Base-by-base conservation (phyloP, 257 asterid genomes). In the Solanum verrucosum region DNA sequence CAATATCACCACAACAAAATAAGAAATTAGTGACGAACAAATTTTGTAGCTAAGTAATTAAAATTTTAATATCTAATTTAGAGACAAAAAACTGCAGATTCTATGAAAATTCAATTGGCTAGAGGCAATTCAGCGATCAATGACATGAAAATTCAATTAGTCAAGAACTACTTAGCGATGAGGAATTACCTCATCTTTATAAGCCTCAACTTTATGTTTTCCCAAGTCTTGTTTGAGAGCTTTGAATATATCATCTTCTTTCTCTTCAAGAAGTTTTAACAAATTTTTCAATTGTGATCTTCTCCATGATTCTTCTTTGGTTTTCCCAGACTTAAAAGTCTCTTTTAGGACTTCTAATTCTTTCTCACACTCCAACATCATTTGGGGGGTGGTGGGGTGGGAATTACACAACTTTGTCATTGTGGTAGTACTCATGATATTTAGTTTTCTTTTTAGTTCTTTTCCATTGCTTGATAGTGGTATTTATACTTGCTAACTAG, bases 141-240 rank as follows among this genome's bases (percentile, higher is more conserved):
- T 14, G 5, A 60, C 9, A 9, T 23, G 29, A 23, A 60, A 60
- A 60, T 23, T 60, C 14, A 60, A 4, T 9, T 2, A 23, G 1
- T 23, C 25, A 60, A 9, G 6, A 60, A 14, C 29, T 60, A 9
- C 1, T 60, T 60, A 21, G 21, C 0, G 1, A 52, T 49, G 59
- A 49, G 0, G 23, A 52, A 52, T 52, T 83, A 95, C 99, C 96
- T 96, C 99, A 83, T 95, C 99, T 87, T 96, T 92, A 31, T 83
- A 96, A 8, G 98, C 91, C 87, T 96, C 99, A 15, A 84, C 88
- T 1, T 87, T 89, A 90, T 95, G 99, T 87, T 96, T 96, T 3
- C 98, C 98, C 87, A 96, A 73, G 84, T 96, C 99, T 49, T 92
- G 92, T 34, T 85, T 40, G n/a, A 96, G 96, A 21, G 99, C 98